Percentiles rank a stretch among this genome's conserved stretches.
phyloP scores from a whole-genome alignment of 495 filamentous ascomycete species.

The Penicillium pancosmium region DNA sequence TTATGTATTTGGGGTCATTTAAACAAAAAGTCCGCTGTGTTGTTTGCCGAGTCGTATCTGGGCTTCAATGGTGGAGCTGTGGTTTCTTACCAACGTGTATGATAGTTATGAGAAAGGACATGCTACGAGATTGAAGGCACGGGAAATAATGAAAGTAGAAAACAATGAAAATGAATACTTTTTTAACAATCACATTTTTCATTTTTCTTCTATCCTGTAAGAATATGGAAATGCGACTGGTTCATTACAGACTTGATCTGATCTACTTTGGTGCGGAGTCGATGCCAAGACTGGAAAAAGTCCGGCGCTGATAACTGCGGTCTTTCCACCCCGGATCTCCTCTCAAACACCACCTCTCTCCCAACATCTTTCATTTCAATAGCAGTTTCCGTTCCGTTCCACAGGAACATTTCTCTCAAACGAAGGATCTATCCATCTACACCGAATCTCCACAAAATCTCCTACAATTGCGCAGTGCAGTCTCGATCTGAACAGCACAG shows the following conservation, averaged over 20 bases:
- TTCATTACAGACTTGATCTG: too few relatives aligned
- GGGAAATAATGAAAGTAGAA: too few relatives aligned
- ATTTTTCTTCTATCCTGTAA: too few relatives aligned
- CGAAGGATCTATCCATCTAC: neutral
- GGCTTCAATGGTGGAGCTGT: too few relatives aligned
- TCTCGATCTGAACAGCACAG: conserved; percentile 3
- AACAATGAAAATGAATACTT: too few relatives aligned
- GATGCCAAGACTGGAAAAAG: conserved; percentile 38
- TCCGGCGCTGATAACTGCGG: conserved; percentile 27
- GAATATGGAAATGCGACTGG: too few relatives aligned
- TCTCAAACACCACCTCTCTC: conserved; percentile 8
- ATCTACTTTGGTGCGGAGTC: neutral
- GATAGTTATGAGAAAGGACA: too few relatives aligned
- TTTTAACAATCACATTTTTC: too few relatives aligned
- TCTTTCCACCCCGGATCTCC: conserved; percentile 15
- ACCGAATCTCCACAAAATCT: neutral
- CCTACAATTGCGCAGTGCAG: neutral
- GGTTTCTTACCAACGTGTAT: too few relatives aligned
- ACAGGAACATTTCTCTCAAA: neutral
- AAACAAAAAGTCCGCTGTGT: too few relatives aligned
- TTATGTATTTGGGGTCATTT: neutral
- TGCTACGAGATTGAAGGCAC: too few relatives aligned
- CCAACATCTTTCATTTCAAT: neutral
- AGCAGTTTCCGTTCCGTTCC: neutral
- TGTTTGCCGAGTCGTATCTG: neutral